Base-by-base conservation (phyloP, 352 stramenopile genomes). In the Phytophthora megakarya region DNA sequence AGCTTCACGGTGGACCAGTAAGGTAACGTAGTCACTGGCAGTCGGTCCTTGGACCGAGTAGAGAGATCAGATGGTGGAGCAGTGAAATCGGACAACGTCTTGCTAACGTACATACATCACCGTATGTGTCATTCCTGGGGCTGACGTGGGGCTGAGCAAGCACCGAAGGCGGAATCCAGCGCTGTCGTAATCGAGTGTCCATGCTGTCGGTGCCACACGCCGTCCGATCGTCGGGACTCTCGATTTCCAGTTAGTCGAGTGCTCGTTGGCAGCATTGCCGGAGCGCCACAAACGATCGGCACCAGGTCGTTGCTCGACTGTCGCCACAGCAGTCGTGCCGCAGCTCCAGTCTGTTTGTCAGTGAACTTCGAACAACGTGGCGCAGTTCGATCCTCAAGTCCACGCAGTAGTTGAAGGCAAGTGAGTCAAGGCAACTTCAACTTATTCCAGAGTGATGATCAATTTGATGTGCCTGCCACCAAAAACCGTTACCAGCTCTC, bases 51-150 rank as follows among this genome's bases (percentile, higher is more conserved):
- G 18, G 38, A 12, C 19, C 50, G 60, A 56, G 60, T 55, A 54
- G 59, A 40, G 51, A 67, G 51, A 63, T 57, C 21, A 52, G 19
- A 16, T 57, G 60, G 56, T 52, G 37, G 46, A 57, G 33, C 59
- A 23, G 23, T 35, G 30, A 35, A 35, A 7, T 35, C 30, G 30
- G n/a, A n/a, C n/a, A n/a, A n/a, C n/a, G n/a, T n/a, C n/a, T n/a
- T n/a, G n/a, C n/a, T n/a, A n/a, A n/a, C n/a, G n/a, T n/a, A n/a
- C n/a, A n/a, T n/a, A n/a, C n/a, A n/a, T n/a, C n/a, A n/a, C n/a
- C n/a, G 30, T 35, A 35, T 35, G 30, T 12, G 23, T 10, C 12
- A 35, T 21, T 56, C 25, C 25, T 8, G 18, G 21, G 16, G 11
- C 37, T 43, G 26, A 21, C 23, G 22, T 65, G 19, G 30, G 11